Base-by-base conservation (phyloP, 768 basidiomycete genomes). In the Cantharellus cinnabarinus region DNA sequence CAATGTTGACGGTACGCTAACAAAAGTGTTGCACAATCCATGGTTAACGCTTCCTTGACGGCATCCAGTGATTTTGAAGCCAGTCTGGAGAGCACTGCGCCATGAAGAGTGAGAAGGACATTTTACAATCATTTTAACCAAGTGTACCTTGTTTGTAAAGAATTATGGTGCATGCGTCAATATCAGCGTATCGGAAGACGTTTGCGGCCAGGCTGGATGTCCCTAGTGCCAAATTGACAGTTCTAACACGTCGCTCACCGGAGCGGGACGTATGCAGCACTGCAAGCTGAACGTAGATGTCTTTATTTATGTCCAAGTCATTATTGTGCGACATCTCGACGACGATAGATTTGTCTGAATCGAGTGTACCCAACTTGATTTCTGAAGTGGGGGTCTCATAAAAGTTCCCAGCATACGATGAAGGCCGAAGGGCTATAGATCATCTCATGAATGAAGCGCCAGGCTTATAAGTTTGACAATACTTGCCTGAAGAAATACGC, bases 101-200 rank as follows among this genome's bases (percentile, higher is more conserved):
- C 1, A 89, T 93, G 97, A 60, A n/a, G 1, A 58, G 37, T 40
- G 60, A 1, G 4, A 34, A 61, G 38, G 50, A 50, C 59, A 20
- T 4, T 78, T 48, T 10, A 10, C 44, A 10, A 10, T 10, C 10
- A 48, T 48, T 10, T 10, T 48, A 48, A 10, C 44, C 44, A 48
- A 10, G 44, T 48, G 44, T 10, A 90, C 94, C 82, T 67, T 86
- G 80, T 63, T 90, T 86, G 40, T 82, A 73, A 61, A 89, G 70
- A 68, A 84, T 74, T 50, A 79, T 77, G 34, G 93, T 74, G 2
- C 82, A 79, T 2, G 87, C 77, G 64, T 98, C 93, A 73, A 90
- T 76, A 70, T 99, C 95, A 7, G 89, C 90, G 69, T 74, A 88
- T 56, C 85, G 79, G 72, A 93, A 99, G 5, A 98, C 81, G 67